phyloP scores from a whole-genome alignment of 2,329 filamentous ascomycete genomes.

The Colletotrichum cereale region DNA sequence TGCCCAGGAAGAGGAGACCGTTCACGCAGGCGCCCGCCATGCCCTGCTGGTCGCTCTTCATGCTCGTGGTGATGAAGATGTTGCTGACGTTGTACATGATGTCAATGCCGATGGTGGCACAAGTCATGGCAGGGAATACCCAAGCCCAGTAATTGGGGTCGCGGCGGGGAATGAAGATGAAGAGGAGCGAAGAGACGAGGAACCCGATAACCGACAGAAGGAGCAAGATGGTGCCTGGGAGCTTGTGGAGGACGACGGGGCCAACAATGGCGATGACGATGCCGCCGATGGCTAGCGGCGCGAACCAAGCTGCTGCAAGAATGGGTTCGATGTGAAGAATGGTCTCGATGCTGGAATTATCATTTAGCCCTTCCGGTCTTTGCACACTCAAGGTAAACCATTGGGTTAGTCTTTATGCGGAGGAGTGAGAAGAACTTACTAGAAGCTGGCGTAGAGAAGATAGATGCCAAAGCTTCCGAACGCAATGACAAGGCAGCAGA shows the following conservation, averaged over 20 bases:
- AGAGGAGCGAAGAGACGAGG: background rate
- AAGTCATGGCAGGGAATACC: constrained; percentile 15
- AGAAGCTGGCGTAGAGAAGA: background rate
- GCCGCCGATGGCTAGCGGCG: background rate
- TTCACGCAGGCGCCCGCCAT: constrained; percentile 5
- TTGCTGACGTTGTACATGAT: constrained; percentile 13
- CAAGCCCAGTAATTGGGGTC: constrained; percentile 9
- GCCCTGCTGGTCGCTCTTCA: constrained; percentile 7
- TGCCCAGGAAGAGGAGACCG: background rate
- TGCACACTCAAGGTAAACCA: background rate
- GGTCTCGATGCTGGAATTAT: background rate
- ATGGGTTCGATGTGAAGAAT: background rate
- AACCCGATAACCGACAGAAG: background rate
- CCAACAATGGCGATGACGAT: background rate
- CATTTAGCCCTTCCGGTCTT: background rate
- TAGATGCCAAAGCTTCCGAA: background rate
- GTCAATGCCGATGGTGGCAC: constrained; percentile 10
- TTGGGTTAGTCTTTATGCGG: background rate
- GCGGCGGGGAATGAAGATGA: background rate
- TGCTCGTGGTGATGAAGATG: constrained; percentile 17
- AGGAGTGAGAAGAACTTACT: background rate
- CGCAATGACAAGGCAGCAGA: background rate
- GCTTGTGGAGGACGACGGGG: background rate
- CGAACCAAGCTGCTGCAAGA: background rate
- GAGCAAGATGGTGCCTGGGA: background rate